Evolutionary conservation across 2,329 filamentous ascomycete genomes (phyloP), one percentile per base, ranked within the genome.

Genomic region (Lasiodiplodia gonubiensis): DNA sequence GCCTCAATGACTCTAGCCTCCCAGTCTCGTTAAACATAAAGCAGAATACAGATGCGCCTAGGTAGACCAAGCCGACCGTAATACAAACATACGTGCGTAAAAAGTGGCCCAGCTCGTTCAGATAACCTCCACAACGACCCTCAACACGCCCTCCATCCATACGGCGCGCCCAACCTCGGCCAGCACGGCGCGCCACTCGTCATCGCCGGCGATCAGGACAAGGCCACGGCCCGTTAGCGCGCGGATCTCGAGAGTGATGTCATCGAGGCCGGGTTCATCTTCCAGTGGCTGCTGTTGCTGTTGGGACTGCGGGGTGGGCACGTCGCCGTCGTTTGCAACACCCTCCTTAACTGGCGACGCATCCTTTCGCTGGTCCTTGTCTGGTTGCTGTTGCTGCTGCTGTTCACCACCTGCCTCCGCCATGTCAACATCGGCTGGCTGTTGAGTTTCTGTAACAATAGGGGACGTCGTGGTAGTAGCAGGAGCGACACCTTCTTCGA

Each of bases 61-160:
- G 10, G 35, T 3, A 12, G 18, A n/a, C 18, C 18, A 42, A 7
- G 14, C 4, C 39, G 16, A 7, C 14, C 16, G 16, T 42, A 18
- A 42, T 42, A 42, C 18, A 42, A 7, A 42, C 16, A n/a, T 42
- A n/a, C 37, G 2, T 16, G 5, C 39, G 14, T 42, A 42, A 23
- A 39, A 8, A 37, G 10, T 16, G 39, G 5, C 18, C 14, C 39
- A 18, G 18, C 21, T 10, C 30, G 30, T 33, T 33, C 46, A 63
- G 4, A 63, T 51, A 18, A 74, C 53, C 67, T 75, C 74, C 2
- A 77, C 74, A 65, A 79, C 72, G 7, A 78, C 68, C 66, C 72
- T 76, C 48, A 75, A 69, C 21, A 74, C 69, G 1, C 74, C 74
- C 66, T 76, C 74, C 18, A 64, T 68, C 76, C 76, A 79, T 4